phyloP scores from a whole-genome alignment of 2,329 filamentous ascomycete species.

The Fusarium camptoceras region DNA sequence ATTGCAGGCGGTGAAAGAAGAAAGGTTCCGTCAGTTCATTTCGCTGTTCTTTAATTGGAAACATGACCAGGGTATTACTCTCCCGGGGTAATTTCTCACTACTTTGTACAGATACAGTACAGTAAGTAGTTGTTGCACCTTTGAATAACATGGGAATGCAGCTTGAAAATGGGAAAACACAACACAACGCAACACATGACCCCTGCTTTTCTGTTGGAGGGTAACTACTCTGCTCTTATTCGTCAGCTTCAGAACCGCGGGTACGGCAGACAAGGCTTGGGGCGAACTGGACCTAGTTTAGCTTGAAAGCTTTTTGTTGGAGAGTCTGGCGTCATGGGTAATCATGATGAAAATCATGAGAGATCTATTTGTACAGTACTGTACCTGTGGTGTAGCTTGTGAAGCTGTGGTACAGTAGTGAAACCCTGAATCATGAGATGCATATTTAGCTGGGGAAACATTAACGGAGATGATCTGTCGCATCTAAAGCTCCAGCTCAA shows the following conservation, averaged over 20 bases:
- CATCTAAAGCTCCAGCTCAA: slow-evolving; percentile 19
- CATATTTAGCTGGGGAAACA: neutral
- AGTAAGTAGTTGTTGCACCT: too few species aligned
- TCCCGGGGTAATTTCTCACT: neutral
- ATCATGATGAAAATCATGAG: slow-evolving; percentile 10
- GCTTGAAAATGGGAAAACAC: neutral
- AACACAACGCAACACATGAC: slow-evolving; percentile 27
- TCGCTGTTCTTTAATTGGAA: slow-evolving; percentile 39
- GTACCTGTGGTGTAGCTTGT: neutral
- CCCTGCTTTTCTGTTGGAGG: slow-evolving; percentile 22
- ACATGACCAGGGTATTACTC: slow-evolving; percentile 18
- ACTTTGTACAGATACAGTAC: neutral
- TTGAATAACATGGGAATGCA: neutral
- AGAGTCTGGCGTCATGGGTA: slow-evolving; percentile 30
- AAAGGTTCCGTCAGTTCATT: slow-evolving; percentile 26
- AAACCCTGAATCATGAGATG: neutral
- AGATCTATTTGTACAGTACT: neutral
- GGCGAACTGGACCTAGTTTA: slow-evolving; percentile 33
- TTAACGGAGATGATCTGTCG: slow-evolving; percentile 25
- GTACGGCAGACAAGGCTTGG: slow-evolving; percentile 38
- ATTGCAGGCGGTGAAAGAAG: slow-evolving; percentile 31
- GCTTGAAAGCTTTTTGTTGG: slow-evolving; percentile 39
- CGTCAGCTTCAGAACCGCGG: slow-evolving; percentile 12
- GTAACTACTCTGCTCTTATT: slow-evolving; percentile 25
- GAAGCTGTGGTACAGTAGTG: too few species aligned